phyloP scores from a whole-genome alignment of 768 basidiomycete genomes.

The Polyporus arcularius region DNA sequence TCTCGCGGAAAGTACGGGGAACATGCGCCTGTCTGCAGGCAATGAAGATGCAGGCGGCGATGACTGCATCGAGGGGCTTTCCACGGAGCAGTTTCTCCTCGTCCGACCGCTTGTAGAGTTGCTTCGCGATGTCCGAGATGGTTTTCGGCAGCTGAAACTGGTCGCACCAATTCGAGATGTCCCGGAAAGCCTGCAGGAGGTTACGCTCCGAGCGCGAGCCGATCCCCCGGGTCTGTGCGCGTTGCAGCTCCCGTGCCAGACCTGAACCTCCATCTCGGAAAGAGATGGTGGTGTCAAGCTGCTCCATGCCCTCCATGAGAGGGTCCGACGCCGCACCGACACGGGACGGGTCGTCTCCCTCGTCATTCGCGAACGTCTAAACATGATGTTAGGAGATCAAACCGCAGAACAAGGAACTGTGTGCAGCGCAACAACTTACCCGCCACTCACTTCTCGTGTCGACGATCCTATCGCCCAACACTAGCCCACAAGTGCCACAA shows the following conservation, averaged over 20 bases:
- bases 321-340: constrained; percentile 96
- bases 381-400: constrained; percentile 23
- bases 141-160: constrained; percentile 92
- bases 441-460: constrained; percentile 99
- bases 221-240: constrained; percentile 83
- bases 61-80: constrained; percentile 89
- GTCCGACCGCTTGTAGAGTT: constrained; percentile 95
- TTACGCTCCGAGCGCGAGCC: constrained; percentile 81
- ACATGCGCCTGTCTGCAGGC: constrained; percentile 95
- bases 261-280: constrained; percentile 96
- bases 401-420: constrained; percentile 19
- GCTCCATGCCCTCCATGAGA: constrained; percentile 90
- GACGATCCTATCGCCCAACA: constrained; percentile 93
- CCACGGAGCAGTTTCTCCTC: constrained; percentile 92
- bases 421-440: constrained; percentile 52
- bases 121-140: constrained; percentile 95
- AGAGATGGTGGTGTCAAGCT: constrained; percentile 92
- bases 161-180: constrained; percentile 94
- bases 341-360: constrained; percentile 99
- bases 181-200: constrained; percentile 84
- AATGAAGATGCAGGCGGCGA: constrained; percentile 97
- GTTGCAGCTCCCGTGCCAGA: constrained; percentile 87
- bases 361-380: constrained; percentile 99
- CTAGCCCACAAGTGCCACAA: constrained; percentile 89
- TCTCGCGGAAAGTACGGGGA: constrained; percentile 95